Evolutionary conservation across 805 yeast species (phyloP).

Genomic region (Hanseniaspora clermontiae): DNA sequence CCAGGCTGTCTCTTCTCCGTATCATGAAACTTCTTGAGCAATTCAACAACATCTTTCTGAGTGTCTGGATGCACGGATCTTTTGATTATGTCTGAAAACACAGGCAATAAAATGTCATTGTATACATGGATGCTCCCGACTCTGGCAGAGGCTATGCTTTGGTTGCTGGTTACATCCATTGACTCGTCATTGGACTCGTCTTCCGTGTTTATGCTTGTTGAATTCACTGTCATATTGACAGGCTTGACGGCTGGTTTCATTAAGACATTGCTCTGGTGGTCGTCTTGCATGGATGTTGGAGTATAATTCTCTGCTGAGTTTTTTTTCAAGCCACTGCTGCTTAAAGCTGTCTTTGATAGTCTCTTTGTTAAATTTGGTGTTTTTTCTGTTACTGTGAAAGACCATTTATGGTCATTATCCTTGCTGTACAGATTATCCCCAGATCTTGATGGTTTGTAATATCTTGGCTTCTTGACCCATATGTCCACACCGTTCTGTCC

Average conservation of each 20-base stretch:
- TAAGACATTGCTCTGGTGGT: not conserved
- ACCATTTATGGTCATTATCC: not conserved
- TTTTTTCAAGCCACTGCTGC: not conserved
- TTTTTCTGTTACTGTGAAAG: not conserved
- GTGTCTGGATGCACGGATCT: slow-evolving; percentile 45
- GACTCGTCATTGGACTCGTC: slow-evolving; percentile 16
- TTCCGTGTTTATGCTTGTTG: slow-evolving; percentile 1
- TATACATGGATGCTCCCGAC: slow-evolving; percentile 25
- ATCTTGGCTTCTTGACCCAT: slow-evolving; percentile 8
- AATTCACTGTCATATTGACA: not conserved
- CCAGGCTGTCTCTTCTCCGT: slow-evolving; percentile 50
- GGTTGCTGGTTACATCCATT: slow-evolving; percentile 15
- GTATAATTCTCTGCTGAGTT: slow-evolving; percentile 10
- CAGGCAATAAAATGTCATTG: slow-evolving; percentile 29
- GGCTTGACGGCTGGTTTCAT: slow-evolving; percentile 7
- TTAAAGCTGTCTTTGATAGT: not conserved
- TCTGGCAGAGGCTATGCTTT: not conserved
- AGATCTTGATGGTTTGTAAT: not conserved
- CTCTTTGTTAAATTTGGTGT: slow-evolving; percentile 12
- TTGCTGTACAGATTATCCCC: not conserved
- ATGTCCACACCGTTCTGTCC: not conserved
- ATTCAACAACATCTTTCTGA: slow-evolving; percentile 32
- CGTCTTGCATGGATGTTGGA: slow-evolving; percentile 4
- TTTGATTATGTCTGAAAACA: slow-evolving; percentile 14
- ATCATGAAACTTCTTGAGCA: slow-evolving; percentile 32